Conservation (phyloP, 2,329 filamentous ascomycete genomes). For the Pseudogymnoascus sp. region DNA sequence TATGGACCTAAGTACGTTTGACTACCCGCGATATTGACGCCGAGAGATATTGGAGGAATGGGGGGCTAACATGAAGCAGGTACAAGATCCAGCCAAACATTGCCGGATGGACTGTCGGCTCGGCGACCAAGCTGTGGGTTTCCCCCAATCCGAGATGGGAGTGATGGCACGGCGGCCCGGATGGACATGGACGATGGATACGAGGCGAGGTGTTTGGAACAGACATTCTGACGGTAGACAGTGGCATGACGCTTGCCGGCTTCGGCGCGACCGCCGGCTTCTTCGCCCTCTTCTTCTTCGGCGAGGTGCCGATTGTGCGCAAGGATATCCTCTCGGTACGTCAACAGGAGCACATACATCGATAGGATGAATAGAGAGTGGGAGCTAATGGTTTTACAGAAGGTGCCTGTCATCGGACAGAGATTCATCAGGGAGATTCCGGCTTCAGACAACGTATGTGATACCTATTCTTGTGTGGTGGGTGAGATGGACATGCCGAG, state of each 20-base stretch:
- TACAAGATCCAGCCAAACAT: conserved; percentile 52
- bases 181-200: background rate
- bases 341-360: background rate
- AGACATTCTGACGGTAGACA: conserved; percentile 23
- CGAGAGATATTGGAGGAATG: background rate
- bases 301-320: conserved; percentile 53
- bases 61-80: conserved; percentile 30
- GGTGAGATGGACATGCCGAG: background rate
- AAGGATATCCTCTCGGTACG: conserved; percentile 50
- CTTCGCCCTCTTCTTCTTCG: conserved; percentile 52
- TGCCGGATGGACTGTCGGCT: conserved; percentile 43
- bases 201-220: conserved; percentile 9
- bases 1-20: conserved; percentile 57
- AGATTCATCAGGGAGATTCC: conserved; percentile 47
- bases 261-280: conserved; percentile 49
- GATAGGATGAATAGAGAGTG: background rate
- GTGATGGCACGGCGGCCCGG: background rate
- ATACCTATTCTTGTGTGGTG: background rate
- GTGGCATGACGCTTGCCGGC: conserved; percentile 42
- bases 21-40: conserved; percentile 9
- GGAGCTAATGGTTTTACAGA: conserved; percentile 31
- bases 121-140: conserved; percentile 41
- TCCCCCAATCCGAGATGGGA: background rate
- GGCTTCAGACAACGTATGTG: conserved; percentile 54
- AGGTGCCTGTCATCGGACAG: conserved; percentile 45